Base-by-base conservation (phyloP, 129 eudicot species). In the Centella asiatica region DNA sequence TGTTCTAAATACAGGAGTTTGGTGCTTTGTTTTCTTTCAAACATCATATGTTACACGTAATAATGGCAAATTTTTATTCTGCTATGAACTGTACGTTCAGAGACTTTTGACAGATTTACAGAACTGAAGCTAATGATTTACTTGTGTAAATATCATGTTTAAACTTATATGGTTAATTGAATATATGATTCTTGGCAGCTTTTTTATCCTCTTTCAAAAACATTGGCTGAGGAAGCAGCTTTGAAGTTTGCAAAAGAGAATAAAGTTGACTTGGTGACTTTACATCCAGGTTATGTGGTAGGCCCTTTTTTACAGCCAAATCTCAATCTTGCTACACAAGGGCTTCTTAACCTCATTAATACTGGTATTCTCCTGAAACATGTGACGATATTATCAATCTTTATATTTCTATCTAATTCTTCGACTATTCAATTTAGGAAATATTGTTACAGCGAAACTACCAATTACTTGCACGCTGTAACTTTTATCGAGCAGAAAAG, bases 251-350 rank as follows among this genome's bases (percentile, higher is more conserved):
- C 75, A 40, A 65, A 82, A 56, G 79, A 82, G 28, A 75, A 78
- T 46, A 66, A 67, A 33, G 25, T 78, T 31, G 83, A 82, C 39
- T 62, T 82, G 78, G 84, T 82, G 64, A 45, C 69, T 0, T 62
- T 82, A 40, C 68, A 78, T 50, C 88, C 88, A 39, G 84, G 83
- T 5, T 74, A 10, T 65, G 78, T 75, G 36, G 54, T 82, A 20
- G 88, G 88, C 64, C 88, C 88, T 74, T 5, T 74, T 27, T 71
- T 82, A 23, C 88, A 82, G 45, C 81, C 88, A 39, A 65, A 67
- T 58, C 39, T 82, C 48, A 78, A 75, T 62, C 3, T 44, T 23
- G 66, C 69, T 36, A 59, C 73, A 37, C 57, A 73, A 48, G 72
- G 50, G 11, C n/a, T 81, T 62, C 62, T 63, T 17, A 62, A 33